A percentile compares a stretch with the other conserved stretches of the same genome.
These are phyloP conservation scores for Mycosphaerella sp. DNA, from an alignment of 2,329 filamentous ascomycete genomes.

Conservation along the genomic window DNA sequence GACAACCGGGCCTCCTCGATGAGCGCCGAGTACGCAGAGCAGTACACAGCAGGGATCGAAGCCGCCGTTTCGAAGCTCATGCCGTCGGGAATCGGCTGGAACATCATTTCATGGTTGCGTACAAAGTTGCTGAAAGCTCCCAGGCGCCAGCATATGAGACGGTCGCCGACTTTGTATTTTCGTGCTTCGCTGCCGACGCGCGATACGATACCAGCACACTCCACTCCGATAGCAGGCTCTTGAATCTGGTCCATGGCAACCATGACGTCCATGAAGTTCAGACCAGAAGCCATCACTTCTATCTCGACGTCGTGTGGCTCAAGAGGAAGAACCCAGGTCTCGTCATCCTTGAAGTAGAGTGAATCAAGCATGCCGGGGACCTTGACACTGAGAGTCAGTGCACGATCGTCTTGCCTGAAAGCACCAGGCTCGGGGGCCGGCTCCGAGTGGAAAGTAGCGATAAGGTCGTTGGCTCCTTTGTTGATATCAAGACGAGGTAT, in stretches of 20 bases:
- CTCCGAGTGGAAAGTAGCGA: not conserved
- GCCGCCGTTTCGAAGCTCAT: constrained; percentile 24
- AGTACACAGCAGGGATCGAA: constrained; percentile 22
- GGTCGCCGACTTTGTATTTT: constrained; percentile 14
- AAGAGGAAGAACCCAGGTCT: constrained; percentile 13
- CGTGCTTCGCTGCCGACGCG: constrained; percentile 14
- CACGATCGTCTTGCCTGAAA: not conserved
- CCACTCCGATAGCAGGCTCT: constrained; percentile 10
- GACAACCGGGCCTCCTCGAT: constrained; percentile 27
- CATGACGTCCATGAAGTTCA: constrained; percentile 27
- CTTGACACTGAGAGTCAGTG: not conserved
- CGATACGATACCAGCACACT: constrained; percentile 13
- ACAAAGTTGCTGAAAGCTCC: constrained; percentile 16
- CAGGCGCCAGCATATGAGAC: constrained; percentile 9
- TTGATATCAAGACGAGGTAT: not conserved
- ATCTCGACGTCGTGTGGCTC: constrained; percentile 22
- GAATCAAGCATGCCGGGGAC: constrained; percentile 24
- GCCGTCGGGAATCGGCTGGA: constrained; percentile 14
- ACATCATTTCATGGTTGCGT: constrained; percentile 4
- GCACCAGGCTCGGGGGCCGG: not conserved
- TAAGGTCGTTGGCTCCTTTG: not conserved
- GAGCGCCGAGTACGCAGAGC: constrained; percentile 30
- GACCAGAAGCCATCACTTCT: constrained; percentile 21
- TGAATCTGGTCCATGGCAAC: constrained; percentile 19
- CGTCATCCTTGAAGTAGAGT: constrained; percentile 21